Conservation (phyloP, 768 basidiomycete genomes). For the Botryobasidium botryosum region DNA sequence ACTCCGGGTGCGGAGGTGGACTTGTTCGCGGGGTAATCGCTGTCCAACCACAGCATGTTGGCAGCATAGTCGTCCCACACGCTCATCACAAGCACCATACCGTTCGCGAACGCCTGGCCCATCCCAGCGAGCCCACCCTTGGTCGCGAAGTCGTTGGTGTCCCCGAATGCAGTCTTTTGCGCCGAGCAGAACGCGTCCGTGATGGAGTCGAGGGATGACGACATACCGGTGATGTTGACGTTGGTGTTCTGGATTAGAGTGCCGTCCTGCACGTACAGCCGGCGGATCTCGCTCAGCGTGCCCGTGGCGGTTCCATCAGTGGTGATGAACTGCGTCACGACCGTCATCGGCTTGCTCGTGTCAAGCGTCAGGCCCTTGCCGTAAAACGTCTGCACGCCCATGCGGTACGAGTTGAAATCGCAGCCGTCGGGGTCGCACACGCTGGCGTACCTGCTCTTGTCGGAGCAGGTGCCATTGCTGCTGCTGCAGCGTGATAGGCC, state of each 20-base stretch:
- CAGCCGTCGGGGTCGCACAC: constrained; percentile 41
- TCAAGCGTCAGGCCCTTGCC: constrained; percentile 33
- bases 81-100: constrained; percentile 33
- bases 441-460: constrained; percentile 23
- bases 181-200: constrained; percentile 9
- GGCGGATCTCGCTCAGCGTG: constrained; percentile 33
- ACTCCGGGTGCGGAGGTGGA: constrained; percentile 5
- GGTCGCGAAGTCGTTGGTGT: constrained; percentile 26
- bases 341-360: constrained; percentile 34
- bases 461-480: constrained; percentile 11
- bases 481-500: constrained; percentile 30
- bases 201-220: no score
- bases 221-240: constrained; percentile 30
- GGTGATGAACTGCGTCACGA: constrained; percentile 42
- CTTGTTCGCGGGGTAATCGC: constrained; percentile 6
- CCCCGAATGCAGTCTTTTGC: constrained; percentile 22
- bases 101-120: constrained; percentile 23
- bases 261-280: constrained; percentile 30
- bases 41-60: constrained; percentile 36
- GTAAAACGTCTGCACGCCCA: constrained; percentile 31
- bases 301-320: constrained; percentile 29
- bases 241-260: constrained; percentile 34
- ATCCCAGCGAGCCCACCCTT: constrained; percentile 27
- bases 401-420: constrained; percentile 46
- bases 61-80: constrained; percentile 40